phyloP scores from a whole-genome alignment of 2,329 filamentous ascomycete species.

The Penicillium janthinellum region DNA sequence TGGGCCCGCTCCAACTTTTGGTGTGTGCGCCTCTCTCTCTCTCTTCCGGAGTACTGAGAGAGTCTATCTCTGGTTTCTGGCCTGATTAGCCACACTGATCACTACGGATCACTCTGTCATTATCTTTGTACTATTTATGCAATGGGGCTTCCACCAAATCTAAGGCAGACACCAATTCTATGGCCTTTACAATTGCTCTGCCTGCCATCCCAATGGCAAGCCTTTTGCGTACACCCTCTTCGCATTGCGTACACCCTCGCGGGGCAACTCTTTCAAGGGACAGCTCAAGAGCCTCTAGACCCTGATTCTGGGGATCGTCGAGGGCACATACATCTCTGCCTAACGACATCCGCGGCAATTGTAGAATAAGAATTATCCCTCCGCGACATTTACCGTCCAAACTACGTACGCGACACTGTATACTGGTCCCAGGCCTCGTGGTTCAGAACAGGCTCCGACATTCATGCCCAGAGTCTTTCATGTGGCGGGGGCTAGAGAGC shows the following conservation, averaged over 20 bases:
- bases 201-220: not conserved
- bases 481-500: conserved; percentile 13
- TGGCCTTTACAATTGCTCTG: not conserved
- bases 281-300: not conserved
- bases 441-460: conserved; percentile 8
- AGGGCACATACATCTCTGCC: not conserved
- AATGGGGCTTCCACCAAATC: not conserved
- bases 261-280: not conserved
- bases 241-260: conserved; percentile 9
- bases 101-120: not conserved
- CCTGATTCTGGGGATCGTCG: not conserved
- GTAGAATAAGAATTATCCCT: too few relatives aligned
- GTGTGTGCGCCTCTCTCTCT: too few relatives aligned
- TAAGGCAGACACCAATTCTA: conserved; percentile 11
- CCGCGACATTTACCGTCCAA: too few relatives aligned
- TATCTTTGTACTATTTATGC: not conserved
- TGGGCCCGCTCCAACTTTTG: conserved; percentile 17
- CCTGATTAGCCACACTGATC: conserved; percentile 16
- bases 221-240: not conserved
- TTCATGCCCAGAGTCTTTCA: not conserved
- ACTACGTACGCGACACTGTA: not conserved
- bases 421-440: not conserved
- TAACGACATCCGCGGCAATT: not conserved
- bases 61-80: conserved; percentile 1
- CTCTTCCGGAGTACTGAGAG: not conserved